A percentile compares a stretch with the other conserved stretches of the same genome.
Evolutionary conservation across 106 monocot species (phyloP).

Genomic region (Dactylorhiza incarnata): DNA sequence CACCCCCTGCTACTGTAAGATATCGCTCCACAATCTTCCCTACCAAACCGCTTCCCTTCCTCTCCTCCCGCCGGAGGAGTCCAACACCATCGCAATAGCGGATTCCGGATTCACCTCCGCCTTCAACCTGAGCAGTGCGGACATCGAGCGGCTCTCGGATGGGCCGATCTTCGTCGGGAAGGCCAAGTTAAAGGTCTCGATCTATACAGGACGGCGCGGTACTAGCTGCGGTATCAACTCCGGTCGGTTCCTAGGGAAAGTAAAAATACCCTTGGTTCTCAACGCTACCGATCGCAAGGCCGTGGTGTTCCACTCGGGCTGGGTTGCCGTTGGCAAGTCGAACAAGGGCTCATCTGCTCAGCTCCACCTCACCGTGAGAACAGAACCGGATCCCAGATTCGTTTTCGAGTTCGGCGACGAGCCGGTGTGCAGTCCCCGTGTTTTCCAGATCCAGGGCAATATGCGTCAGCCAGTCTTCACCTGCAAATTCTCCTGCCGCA

Average conservation of each 20-base stretch:
- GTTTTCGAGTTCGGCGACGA: conserved; percentile 93
- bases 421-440: conserved; percentile 92
- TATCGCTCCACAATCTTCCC: conserved; percentile 57
- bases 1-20: conserved; percentile 73
- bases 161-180: conserved; percentile 29
- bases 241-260: conserved; percentile 66
- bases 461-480: conserved; percentile 88
- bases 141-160: conserved; percentile 38
- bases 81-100: conserved; percentile 15
- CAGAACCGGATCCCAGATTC: conserved; percentile 71
- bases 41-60: conserved; percentile 40
- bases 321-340: conserved; percentile 35
- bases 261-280: conserved; percentile 57
- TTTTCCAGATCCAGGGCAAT: conserved; percentile 63
- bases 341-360: conserved; percentile 19
- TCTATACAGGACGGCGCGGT: conserved; percentile 75
- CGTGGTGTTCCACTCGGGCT: conserved; percentile 47
- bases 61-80: conserved; percentile 25
- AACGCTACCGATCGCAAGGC: conserved; percentile 36
- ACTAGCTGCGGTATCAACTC: conserved; percentile 73
- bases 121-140: conserved; percentile 50
- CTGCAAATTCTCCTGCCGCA: conserved; percentile 78
- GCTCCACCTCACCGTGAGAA: conserved; percentile 47
- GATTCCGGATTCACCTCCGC: conserved; percentile 34
- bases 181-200: conserved; percentile 35